These are phyloP conservation scores for Glycine latifolia DNA, from an alignment of 306 rosid species.

Conservation along the genomic window DNA sequence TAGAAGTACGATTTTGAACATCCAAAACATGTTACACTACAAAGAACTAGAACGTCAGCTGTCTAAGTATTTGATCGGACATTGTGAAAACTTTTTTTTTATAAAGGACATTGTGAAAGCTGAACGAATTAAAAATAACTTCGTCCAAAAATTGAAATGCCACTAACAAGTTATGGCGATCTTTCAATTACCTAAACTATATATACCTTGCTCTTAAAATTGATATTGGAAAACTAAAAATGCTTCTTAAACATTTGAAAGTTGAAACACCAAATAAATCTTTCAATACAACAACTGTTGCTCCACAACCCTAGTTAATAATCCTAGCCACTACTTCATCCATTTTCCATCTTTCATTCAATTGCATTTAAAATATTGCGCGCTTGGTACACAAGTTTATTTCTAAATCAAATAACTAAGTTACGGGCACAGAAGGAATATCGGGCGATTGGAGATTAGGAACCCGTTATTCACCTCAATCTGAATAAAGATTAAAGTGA, in stretches of 20 bases:
- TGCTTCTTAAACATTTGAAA: not conserved
- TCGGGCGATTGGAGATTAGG: not conserved
- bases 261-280: not conserved
- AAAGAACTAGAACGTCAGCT: too few relatives aligned
- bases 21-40: too few relatives aligned
- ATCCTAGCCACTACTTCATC: too few relatives aligned
- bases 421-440: not conserved
- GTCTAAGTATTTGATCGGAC: too few relatives aligned
- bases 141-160: too few relatives aligned
- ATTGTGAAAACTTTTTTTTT: too few relatives aligned
- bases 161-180: too few relatives aligned
- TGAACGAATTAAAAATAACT: too few relatives aligned
- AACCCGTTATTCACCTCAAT: not conserved
- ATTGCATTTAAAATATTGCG: not conserved
- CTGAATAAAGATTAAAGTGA: not conserved
- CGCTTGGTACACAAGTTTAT: not conserved
- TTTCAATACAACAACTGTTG: not conserved
- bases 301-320: not conserved
- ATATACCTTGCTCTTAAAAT: not conserved
- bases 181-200: too few relatives aligned
- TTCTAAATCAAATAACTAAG: not conserved
- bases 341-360: constrained; percentile 1
- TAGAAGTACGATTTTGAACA: too few relatives aligned
- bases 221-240: not conserved
- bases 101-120: too few relatives aligned